Conservation (phyloP, 2,329 filamentous ascomycete genomes). For the Cyphellophora attinorum region DNA sequence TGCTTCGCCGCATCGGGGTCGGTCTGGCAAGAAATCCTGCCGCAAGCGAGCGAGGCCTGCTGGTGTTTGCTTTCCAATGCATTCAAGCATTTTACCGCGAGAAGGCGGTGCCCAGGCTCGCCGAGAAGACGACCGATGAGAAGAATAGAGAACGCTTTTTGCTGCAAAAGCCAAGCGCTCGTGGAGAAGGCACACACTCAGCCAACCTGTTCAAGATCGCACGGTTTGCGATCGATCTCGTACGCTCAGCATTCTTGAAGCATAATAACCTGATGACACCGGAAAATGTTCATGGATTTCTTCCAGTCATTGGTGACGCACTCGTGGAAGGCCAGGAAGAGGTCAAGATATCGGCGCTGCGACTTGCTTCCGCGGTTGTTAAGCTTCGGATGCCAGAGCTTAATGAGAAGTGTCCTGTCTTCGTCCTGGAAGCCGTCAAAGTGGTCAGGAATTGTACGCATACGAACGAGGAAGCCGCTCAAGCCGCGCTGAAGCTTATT, state of each 20-base stretch:
- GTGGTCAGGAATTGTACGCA: slow-evolving; percentile 66
- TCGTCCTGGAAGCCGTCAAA: slow-evolving; percentile 75
- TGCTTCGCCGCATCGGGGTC: slow-evolving; percentile 71
- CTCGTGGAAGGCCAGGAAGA: slow-evolving; percentile 81
- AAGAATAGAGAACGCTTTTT: slow-evolving; percentile 65
- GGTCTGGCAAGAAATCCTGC: slow-evolving; percentile 76
- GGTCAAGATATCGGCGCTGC: slow-evolving; percentile 78
- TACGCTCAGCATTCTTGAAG: slow-evolving; percentile 78
- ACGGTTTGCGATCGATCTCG: slow-evolving; percentile 76
- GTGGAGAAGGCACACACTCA: slow-evolving; percentile 37
- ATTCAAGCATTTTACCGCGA: slow-evolving; percentile 76
- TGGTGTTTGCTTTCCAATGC: slow-evolving; percentile 93
- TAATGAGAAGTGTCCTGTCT: slow-evolving; percentile 64
- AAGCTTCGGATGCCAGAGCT: slow-evolving; percentile 68
- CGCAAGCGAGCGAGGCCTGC: slow-evolving; percentile 66
- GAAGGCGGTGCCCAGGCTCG: slow-evolving; percentile 32
- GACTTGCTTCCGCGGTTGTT: slow-evolving; percentile 74
- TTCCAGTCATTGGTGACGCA: slow-evolving; percentile 81
- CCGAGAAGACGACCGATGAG: slow-evolving; percentile 38
- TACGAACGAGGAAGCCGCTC: slow-evolving; percentile 73
- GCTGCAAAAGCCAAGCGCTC: slow-evolving; percentile 65
- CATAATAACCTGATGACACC: slow-evolving; percentile 71
- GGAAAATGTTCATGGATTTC: slow-evolving; percentile 70
- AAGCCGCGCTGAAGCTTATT: slow-evolving; percentile 80
- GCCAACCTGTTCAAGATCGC: slow-evolving; percentile 80